Percentiles rank a stretch among this genome's conserved stretches.
phyloP scores from a whole-genome alignment of 2,329 filamentous ascomycete genomes.

The Teratosphaeria destructans region DNA sequence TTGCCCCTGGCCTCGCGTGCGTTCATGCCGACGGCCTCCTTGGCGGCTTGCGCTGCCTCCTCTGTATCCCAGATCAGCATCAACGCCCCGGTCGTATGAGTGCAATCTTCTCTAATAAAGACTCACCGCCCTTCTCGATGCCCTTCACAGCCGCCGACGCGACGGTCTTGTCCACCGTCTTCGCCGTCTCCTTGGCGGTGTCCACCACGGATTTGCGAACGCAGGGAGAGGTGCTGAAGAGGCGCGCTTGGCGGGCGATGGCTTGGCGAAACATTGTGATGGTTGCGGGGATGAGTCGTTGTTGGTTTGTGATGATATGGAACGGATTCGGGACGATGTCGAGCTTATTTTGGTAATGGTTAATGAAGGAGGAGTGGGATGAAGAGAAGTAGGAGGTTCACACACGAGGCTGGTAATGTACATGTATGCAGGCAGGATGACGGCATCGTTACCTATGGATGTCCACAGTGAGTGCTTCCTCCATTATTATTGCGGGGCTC shows the following conservation, averaged over 20 bases:
- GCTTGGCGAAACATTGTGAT: conserved; percentile 37
- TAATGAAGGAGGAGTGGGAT: neutral
- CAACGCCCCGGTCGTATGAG: neutral
- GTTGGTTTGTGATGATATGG: neutral
- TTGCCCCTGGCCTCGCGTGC: conserved; percentile 31
- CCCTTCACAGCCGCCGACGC: conserved; percentile 49
- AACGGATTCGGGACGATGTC: neutral
- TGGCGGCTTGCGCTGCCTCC: conserved; percentile 37
- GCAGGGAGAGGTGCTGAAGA: conserved; percentile 44
- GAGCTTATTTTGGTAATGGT: neutral
- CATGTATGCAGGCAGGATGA: no score
- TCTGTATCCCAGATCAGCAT: conserved; percentile 30
- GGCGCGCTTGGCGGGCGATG: conserved; percentile 34
- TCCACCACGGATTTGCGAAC: conserved; percentile 44
- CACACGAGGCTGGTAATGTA: neutral
- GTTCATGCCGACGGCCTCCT: conserved; percentile 24
- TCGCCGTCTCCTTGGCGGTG: conserved; percentile 46
- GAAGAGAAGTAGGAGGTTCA: neutral
- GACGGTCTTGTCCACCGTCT: conserved; percentile 47
- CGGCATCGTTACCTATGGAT: no score
- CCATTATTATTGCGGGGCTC: no score
- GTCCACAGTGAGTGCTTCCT: no score
- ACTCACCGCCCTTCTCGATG: conserved; percentile 53
- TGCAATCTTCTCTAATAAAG: neutral
- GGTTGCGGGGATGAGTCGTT: neutral